Base-by-base conservation (phyloP, 371 early-diverging fungal genomes). In the Mucor plumbeus region DNA sequence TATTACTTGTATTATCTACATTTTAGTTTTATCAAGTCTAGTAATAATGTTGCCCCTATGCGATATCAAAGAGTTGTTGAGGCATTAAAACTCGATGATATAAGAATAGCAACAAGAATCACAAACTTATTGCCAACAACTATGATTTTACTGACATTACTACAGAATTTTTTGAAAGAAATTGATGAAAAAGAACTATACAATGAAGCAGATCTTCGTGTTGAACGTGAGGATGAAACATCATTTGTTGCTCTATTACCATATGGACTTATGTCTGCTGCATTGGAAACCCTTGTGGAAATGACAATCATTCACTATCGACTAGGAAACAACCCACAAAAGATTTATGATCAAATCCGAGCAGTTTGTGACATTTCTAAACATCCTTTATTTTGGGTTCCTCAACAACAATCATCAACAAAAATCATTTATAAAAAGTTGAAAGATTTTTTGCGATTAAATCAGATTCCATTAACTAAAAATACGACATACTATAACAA, bases 1-100 rank as follows among this genome's bases (percentile, higher is more conserved):
- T 73, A 61, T 48, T 44, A 65, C 2, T 39, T 78, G 0, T 73
- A 74, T 38, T 63, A 59, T 39, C 70, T 75, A 17, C 75, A 78
- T 47, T 66, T 75, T 44, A 64, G 60, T 4, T 75, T 78, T 38
- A 21, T 74, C n/a, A 59, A 61, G 39, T 33, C 70, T 0, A 36
- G 13, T 5, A 57, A 64, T 36, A 58, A 34, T 35, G 31, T 34
- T 8, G 39, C 43, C 1, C 64, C 55, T 14, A 31, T 64, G 14
- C 64, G 58, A 2, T 36, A 57, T 35, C 61, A 61, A 8, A 9
- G 57, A 4, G 36, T 35, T 7, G 17, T 38, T 26, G 2, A 15
- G 7, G 38, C 57, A 9, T 21, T 64, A 14, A 34, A 64, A 7
- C 17, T 64, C 11, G 21, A 34, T n/a, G 44, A 64, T 47, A 9